Percentiles rank a stretch among this genome's conserved stretches.
Evolutionary conservation across 108 stramenopile genomes (phyloP).

Genomic region (Cyclotella cryptica): DNA sequence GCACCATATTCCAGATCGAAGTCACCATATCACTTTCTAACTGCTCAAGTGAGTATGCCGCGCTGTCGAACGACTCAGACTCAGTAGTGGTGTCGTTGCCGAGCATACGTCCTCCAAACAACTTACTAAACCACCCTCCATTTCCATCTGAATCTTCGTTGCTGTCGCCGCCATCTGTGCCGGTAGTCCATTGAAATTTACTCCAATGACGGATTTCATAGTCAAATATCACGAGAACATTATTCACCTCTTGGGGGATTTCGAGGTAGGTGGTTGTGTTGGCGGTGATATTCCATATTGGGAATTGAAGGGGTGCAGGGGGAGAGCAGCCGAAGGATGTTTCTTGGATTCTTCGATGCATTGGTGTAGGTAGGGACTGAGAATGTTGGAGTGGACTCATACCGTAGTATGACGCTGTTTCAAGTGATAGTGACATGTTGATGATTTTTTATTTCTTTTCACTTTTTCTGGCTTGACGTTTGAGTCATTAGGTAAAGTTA

Average conservation of each 20-base stretch:
- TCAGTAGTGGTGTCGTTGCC: constrained; percentile 9
- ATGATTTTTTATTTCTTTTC: too few species aligned
- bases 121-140: constrained; percentile 26
- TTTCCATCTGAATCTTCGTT: constrained; percentile 18
- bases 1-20: constrained; percentile 32
- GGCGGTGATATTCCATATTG: constrained; percentile 34
- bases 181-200: constrained; percentile 23
- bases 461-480: too few species aligned
- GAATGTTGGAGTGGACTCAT: not conserved
- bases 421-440: too few species aligned
- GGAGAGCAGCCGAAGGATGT: constrained; percentile 29
- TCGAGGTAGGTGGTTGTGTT: constrained; percentile 35
- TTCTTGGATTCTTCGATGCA: constrained; percentile 9
- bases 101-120: constrained; percentile 26
- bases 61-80: not conserved
- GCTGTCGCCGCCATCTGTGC: not conserved
- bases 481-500: too few species aligned
- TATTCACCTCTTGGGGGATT: constrained; percentile 30
- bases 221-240: constrained; percentile 34
- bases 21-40: constrained; percentile 38
- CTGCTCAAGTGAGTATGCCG: not conserved
- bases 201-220: constrained; percentile 45
- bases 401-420: not conserved
- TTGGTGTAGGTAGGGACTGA: not conserved
- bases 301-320: constrained; percentile 29